Evolutionary conservation across 257 asterid species (phyloP).

Genomic region (Nicotiana obtusifolia): DNA sequence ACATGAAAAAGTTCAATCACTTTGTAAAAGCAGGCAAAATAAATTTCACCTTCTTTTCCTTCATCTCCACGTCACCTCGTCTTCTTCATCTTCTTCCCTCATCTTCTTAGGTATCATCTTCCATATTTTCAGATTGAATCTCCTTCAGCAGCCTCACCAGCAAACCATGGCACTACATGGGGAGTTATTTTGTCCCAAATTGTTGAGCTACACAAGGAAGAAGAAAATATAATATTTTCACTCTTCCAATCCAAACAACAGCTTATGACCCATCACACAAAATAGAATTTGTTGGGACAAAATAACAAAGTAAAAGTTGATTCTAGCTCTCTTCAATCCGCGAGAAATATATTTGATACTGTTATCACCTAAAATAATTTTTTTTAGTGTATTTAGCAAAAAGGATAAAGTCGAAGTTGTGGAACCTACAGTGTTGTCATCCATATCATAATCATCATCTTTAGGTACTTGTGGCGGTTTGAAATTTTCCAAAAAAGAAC

Average conservation of each 20-base stretch:
- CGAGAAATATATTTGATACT: neutral
- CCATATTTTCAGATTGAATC: neutral
- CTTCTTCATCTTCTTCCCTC: neutral
- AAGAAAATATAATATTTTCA: neutral
- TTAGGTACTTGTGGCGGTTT: no score
- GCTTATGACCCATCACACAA: neutral
- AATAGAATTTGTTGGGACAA: neutral
- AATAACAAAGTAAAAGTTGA: slow-evolving; percentile 1
- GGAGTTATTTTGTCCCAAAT: slow-evolving; percentile 70
- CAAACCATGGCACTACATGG: slow-evolving; percentile 31
- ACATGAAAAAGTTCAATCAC: no score
- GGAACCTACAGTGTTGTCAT: slow-evolving; percentile 24
- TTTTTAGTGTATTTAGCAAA: neutral
- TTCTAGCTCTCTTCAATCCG: slow-evolving; percentile 51
- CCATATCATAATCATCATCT: no score
- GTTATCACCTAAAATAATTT: no score
- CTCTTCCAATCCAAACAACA: neutral
- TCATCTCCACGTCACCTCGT: no score
- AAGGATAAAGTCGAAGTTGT: neutral
- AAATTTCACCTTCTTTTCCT: no score
- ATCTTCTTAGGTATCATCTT: neutral
- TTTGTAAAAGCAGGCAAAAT: no score
- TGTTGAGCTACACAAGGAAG: slow-evolving; percentile 37
- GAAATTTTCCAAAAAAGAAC: no score
- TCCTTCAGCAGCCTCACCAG: neutral